A percentile compares a stretch with the other conserved stretches of the same genome.
phyloP scores from a whole-genome alignment of 2,329 filamentous ascomycete species.

The Didymella sp. region DNA sequence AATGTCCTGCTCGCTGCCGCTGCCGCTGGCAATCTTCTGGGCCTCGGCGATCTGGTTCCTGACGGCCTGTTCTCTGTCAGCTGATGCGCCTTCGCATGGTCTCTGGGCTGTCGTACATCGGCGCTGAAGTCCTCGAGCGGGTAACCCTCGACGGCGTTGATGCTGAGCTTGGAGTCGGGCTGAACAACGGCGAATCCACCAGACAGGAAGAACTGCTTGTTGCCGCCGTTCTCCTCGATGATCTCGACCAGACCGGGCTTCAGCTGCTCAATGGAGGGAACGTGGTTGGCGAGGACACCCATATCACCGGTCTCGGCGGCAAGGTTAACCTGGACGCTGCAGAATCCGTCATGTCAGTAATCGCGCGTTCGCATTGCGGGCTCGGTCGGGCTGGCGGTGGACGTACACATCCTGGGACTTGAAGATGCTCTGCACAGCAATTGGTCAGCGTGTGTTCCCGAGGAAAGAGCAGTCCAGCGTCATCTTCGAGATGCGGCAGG shows the following conservation, averaged over 20 bases:
- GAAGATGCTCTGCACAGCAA: constrained; percentile 66
- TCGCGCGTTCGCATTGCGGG: constrained; percentile 28
- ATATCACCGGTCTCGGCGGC: constrained; percentile 98
- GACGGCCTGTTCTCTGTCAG: constrained; percentile 64
- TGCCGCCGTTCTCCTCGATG: constrained; percentile 86
- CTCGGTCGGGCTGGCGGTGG: constrained; percentile 39
- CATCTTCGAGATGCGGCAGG: constrained; percentile 12
- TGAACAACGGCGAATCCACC: constrained; percentile 97
- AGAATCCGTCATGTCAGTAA: constrained; percentile 40
- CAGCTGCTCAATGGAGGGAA: constrained; percentile 97
- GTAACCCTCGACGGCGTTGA: constrained; percentile 97
- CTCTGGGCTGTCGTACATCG: constrained; percentile 60
- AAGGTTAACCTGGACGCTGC: constrained; percentile 96
- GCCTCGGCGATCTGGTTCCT: constrained; percentile 90
- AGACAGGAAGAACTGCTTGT: constrained; percentile 98
- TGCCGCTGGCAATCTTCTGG: constrained; percentile 90
- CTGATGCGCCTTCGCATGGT: constrained; percentile 20
- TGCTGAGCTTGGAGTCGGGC: constrained; percentile 92
- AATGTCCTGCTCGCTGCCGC: constrained; percentile 94
- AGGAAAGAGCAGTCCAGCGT: not conserved
- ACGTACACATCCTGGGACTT: constrained; percentile 75
- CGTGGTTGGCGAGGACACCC: constrained; percentile 99
- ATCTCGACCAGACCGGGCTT: constrained; percentile 96
- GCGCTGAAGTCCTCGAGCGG: constrained; percentile 94
- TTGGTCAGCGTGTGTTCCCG: constrained; percentile 34